These are phyloP conservation scores for Lolium perenne DNA, from an alignment of 176 grass and related monocot genomes.

Conservation along the genomic window DNA sequence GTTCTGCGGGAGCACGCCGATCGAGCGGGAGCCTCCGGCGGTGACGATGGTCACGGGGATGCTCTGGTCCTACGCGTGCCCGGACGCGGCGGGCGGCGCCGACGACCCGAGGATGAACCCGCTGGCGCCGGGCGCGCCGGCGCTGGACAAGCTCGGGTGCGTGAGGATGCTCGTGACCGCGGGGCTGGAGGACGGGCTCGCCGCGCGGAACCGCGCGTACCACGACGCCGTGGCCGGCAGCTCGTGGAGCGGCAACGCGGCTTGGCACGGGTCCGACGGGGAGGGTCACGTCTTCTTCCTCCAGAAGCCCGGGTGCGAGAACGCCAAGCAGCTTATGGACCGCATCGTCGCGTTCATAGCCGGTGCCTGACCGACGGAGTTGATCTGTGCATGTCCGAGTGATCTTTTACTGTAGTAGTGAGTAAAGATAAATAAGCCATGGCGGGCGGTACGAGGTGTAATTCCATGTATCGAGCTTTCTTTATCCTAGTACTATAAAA, in stretches of 20 bases:
- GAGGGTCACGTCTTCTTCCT: conserved; percentile 63
- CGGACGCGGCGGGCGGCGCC: not conserved
- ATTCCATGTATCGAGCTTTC: no score
- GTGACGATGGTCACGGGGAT: not conserved
- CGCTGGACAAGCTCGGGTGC: conserved; percentile 46
- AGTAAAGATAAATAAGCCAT: no score
- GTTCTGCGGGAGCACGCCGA: conserved; percentile 39
- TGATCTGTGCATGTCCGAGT: not conserved
- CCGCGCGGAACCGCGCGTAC: conserved; percentile 47
- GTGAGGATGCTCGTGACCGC: conserved; percentile 51
- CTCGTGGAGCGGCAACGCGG: conserved; percentile 51
- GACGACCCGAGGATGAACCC: conserved; percentile 45
- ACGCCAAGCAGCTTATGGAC: conserved; percentile 42
- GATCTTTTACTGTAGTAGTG: no score
- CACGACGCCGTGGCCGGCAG: conserved; percentile 44
- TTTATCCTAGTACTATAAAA: no score
- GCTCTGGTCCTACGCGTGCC: conserved; percentile 66
- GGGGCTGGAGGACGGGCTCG: conserved; percentile 40
- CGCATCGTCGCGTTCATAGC: conserved; percentile 38
- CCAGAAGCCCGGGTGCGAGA: conserved; percentile 34
- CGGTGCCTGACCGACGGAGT: not conserved
- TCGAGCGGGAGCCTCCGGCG: conserved; percentile 34
- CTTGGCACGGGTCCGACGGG: conserved; percentile 51
- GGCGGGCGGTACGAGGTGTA: no score
- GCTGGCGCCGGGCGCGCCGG: conserved; percentile 27